Conservation (phyloP, 2,329 filamentous ascomycete genomes). For the Ceratocystis papillata region DNA sequence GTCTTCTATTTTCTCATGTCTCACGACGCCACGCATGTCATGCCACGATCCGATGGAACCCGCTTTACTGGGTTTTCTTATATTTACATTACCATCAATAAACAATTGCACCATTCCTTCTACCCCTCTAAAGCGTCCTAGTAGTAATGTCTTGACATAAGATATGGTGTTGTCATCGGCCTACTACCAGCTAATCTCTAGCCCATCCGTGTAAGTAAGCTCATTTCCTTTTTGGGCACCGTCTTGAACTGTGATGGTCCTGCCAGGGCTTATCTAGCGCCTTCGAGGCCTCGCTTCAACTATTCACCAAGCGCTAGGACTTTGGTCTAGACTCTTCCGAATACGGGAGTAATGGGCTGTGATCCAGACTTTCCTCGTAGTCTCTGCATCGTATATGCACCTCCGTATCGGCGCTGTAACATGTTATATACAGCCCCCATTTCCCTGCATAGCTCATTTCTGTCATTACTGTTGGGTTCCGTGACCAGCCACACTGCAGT, state of each 20-base stretch:
- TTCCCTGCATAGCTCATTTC: background rate
- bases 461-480: background rate
- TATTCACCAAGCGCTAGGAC: background rate
- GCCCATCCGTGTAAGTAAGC: slow-evolving; percentile 7
- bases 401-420: background rate
- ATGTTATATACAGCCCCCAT: background rate
- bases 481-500: background rate
- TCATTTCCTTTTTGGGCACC: background rate
- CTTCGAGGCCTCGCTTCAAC: background rate
- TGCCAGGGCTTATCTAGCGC: background rate
- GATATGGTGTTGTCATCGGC: background rate
- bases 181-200: background rate
- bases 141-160: background rate
- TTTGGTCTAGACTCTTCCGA: background rate
- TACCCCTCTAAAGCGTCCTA: background rate
- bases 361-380: background rate
- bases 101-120: background rate
- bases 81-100: background rate
- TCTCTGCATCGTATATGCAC: background rate
- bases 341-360: background rate
- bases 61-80: background rate
- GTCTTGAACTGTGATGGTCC: background rate
- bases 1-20: slow-evolving; percentile 2
- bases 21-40: slow-evolving; percentile 9
- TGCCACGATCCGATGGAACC: background rate